These are phyloP conservation scores for Hymenoscyphus fraxineus DNA, from an alignment of 2,329 filamentous ascomycete genomes.

Conservation along the genomic window DNA sequence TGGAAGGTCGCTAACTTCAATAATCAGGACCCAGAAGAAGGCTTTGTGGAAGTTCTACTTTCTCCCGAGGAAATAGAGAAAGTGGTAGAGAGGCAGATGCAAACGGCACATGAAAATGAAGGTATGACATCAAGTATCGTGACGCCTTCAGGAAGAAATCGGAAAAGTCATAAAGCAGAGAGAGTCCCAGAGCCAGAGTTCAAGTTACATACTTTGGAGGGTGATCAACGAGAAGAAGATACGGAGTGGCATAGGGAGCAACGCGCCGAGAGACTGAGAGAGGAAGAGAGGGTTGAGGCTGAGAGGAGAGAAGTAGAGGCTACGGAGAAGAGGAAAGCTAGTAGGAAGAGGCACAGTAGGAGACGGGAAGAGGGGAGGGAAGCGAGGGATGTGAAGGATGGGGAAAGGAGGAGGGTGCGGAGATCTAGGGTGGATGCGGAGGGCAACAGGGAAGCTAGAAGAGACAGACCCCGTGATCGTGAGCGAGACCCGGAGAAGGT, in stretches of 20 bases:
- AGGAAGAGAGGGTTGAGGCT: neutral
- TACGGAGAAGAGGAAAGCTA: neutral
- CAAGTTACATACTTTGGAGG: neutral
- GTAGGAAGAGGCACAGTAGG: neutral
- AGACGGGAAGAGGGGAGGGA: neutral
- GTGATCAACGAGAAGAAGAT: neutral
- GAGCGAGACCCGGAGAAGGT: neutral
- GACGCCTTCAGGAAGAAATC: neutral
- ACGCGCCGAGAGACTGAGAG: neutral
- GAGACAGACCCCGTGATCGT: neutral
- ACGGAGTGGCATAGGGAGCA: neutral
- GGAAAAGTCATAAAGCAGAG: neutral
- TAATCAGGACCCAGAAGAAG: neutral
- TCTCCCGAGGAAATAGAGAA: neutral
- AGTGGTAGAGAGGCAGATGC: neutral
- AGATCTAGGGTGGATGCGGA: neutral
- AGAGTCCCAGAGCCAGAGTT: neutral
- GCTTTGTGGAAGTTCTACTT: neutral
- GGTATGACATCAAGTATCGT: neutral
- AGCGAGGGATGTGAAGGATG: neutral
- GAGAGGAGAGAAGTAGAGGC: neutral
- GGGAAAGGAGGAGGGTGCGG: neutral
- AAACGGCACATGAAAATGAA: neutral
- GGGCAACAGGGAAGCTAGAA: neutral
- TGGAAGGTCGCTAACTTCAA: neutral